Percentiles rank a stretch among this genome's conserved stretches.
These are phyloP conservation scores for Chenopodium quinoa DNA, from an alignment of 148 eudicot genomes.

Conservation along the genomic window DNA sequence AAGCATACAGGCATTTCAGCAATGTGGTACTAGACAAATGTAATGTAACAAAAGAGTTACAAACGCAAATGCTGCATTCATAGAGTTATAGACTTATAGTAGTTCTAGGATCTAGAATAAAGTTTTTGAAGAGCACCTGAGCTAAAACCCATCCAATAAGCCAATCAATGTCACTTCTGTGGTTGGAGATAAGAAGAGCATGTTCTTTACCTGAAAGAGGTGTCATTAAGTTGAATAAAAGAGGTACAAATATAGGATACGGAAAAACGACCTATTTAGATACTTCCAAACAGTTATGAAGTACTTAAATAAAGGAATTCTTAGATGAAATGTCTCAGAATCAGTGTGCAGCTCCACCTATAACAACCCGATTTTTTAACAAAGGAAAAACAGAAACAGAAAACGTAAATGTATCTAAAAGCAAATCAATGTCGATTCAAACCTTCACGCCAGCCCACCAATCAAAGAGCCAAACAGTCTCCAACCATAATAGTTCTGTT, in stretches of 20 bases:
- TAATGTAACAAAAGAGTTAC: not conserved
- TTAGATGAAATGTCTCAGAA: slow-evolving; percentile 41
- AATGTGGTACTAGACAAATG: not conserved
- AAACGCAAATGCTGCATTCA: not conserved
- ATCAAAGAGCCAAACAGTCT: slow-evolving; percentile 74
- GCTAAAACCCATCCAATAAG: slow-evolving; percentile 78
- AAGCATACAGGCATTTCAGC: not conserved
- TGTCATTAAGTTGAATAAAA: slow-evolving; percentile 7
- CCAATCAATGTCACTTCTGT: slow-evolving; percentile 79
- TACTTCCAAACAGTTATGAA: not conserved
- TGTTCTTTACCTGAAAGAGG: slow-evolving; percentile 61
- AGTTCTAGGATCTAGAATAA: not conserved
- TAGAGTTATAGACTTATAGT: slow-evolving; percentile 6
- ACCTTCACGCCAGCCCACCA: slow-evolving; percentile 93
- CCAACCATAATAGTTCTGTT: slow-evolving; percentile 62
- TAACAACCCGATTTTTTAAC: slow-evolving; percentile 1
- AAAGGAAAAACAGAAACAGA: not conserved
- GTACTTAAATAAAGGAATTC: not conserved
- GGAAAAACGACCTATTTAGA: not conserved
- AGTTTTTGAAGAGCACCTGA: slow-evolving; percentile 43
- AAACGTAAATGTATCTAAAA: not conserved
- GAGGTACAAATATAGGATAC: too few species aligned
- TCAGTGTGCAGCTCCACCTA: slow-evolving; percentile 60
- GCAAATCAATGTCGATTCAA: not conserved
- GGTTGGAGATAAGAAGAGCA: slow-evolving; percentile 63